Base-by-base conservation (phyloP, 108 stramenopile genomes). In the Nitzschia inconspicua region DNA sequence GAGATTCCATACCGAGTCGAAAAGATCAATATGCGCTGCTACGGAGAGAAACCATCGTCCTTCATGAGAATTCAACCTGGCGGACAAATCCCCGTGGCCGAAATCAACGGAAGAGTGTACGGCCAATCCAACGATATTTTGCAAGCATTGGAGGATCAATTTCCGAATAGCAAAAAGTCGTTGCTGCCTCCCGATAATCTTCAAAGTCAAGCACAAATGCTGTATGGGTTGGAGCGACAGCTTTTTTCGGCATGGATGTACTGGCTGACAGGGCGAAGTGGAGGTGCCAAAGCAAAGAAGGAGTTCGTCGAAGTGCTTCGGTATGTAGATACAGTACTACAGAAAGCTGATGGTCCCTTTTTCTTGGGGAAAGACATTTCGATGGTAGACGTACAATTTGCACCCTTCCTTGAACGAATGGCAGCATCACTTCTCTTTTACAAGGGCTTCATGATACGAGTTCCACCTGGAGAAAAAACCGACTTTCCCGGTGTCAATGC, bases 1-100 rank as follows among this genome's bases (percentile, higher is more conserved):
- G 65, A 79, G 26, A 91, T 96, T 23, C 94, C 94, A 35, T 95
- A 96, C 62, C 53, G 68, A 22, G 75, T 96, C 10, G 85, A 91
- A 57, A 90, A 91, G 68, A 67, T 96, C 20, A 94, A 94, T 60
- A 95, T 96, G 94, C 60, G 93, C 25, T 96, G 94, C 63, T 91
- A 91, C 37, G 90, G 90, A 42, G 80, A 85, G 24, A 91, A 91
- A 56, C 79, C 90, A 7, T 60, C 77, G 13, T 69, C 68, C 8
- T 91, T 91, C 60, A 44, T 70, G n/a, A 36, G 61, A 4, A 40
- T 91, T 40, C 90, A 91, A 63, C 90, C 90, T 3, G 64, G 71
- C 47, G 90, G 90, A 22, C 66, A 65, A 57, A 91, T 91, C 37
- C 90, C 90, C 29, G 90, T 91, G 36, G 90, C 90, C 30, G 72